phyloP scores from a whole-genome alignment of 139 green algal genomes.

The Auxenochlorella pyrenoidosa region DNA sequence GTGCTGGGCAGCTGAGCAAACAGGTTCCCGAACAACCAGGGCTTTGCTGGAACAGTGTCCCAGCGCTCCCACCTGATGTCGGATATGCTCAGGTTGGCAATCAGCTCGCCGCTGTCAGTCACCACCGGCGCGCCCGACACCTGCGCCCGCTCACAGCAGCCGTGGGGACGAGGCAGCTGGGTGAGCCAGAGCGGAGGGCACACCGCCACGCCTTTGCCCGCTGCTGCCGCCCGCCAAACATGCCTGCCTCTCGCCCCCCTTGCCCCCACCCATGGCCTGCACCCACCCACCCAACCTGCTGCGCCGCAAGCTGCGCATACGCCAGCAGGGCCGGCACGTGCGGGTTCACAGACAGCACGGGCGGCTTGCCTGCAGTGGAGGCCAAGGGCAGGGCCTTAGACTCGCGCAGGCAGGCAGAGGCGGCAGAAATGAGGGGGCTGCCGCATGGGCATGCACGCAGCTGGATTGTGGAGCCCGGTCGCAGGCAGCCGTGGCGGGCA shows the following conservation, averaged over 20 bases:
- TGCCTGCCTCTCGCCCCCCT: too few relatives aligned
- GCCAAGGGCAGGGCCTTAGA: not conserved
- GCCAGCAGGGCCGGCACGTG: slow-evolving; percentile 74
- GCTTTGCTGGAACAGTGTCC: too few relatives aligned
- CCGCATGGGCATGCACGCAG: too few relatives aligned
- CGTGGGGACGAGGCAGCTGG: not conserved
- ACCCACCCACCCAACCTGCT: slow-evolving; percentile 7
- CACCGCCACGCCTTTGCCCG: too few relatives aligned
- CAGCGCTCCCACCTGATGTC: slow-evolving; percentile 64
- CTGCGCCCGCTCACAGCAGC: slow-evolving; percentile 22
- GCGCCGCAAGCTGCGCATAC: slow-evolving; percentile 61
- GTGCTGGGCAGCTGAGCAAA: too few relatives aligned
- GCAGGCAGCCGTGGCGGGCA: not conserved
- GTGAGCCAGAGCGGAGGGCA: too few relatives aligned
- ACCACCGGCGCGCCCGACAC: slow-evolving; percentile 74
- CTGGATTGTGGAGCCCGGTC: too few relatives aligned
- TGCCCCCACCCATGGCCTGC: not conserved
- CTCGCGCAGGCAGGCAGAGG: not conserved
- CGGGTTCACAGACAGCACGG: slow-evolving; percentile 64
- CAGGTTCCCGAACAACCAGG: too few relatives aligned
- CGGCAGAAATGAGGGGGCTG: not conserved
- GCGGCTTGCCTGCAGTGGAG: slow-evolving; percentile 43
- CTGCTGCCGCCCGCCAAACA: too few relatives aligned
- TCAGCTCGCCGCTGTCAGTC: slow-evolving; percentile 59
- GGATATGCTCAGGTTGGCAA: slow-evolving; percentile 82